These are phyloP conservation scores for Stevia rebaudiana DNA, from an alignment of 140 eudicot genomes.

Conservation along the genomic window DNA sequence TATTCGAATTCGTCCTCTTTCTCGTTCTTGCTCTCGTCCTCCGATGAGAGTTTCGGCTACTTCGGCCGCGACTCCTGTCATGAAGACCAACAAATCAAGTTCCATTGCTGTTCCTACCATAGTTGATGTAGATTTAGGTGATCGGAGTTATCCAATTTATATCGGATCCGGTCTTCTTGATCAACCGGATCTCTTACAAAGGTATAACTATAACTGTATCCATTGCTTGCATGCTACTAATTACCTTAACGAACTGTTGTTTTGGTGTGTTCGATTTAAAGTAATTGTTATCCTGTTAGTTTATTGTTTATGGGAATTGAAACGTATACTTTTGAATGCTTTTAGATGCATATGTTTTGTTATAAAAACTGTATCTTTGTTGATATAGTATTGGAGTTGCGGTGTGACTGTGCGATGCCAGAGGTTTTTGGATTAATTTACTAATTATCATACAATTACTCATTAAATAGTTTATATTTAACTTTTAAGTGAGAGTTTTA, in stretches of 20 bases:
- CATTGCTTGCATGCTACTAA: too few relatives aligned
- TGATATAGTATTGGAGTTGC: not conserved
- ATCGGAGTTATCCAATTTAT: conserved; percentile 92
- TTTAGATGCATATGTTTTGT: not conserved
- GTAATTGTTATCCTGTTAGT: not conserved
- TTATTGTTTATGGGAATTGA: not conserved
- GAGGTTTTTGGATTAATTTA: too few relatives aligned
- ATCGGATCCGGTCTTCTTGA: conserved; percentile 81
- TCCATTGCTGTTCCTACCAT: conserved; percentile 22
- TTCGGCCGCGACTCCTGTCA: conserved; percentile 36
- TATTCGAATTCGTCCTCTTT: conserved; percentile 22
- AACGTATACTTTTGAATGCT: not conserved
- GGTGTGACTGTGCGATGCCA: too few relatives aligned
- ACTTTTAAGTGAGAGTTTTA: not conserved
- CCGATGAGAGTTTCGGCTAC: conserved; percentile 35
- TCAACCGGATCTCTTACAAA: conserved; percentile 74
- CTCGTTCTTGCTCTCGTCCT: conserved; percentile 20
- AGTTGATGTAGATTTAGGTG: conserved; percentile 80
- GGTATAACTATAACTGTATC: conserved; percentile 26
- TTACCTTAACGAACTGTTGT: too few relatives aligned
- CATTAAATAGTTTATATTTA: not conserved
- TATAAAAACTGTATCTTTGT: not conserved
- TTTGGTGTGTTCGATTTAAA: not conserved
- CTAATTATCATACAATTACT: not conserved
- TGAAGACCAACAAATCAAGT: conserved; percentile 21